Evolutionary conservation across 805 yeast species (phyloP).

Genomic region (Suhomyces faveliae): DNA sequence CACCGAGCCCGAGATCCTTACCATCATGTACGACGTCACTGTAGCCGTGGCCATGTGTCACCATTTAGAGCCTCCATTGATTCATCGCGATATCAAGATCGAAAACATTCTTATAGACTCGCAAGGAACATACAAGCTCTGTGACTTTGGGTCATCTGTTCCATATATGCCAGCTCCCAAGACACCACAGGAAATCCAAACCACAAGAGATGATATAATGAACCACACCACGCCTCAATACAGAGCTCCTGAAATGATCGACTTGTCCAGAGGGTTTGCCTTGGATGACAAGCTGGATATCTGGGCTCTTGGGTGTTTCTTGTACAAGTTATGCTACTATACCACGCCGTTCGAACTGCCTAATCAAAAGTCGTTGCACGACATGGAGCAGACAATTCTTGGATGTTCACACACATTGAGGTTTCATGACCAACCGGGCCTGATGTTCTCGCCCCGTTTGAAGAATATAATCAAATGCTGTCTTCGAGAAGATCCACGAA

Average conservation of each 20-base stretch:
- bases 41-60: conserved; percentile 80
- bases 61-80: conserved; percentile 63
- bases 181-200: conserved; percentile 56
- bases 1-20: conserved; percentile 64
- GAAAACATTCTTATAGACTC: conserved; percentile 72
- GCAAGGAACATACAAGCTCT: conserved; percentile 60
- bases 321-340: conserved; percentile 76
- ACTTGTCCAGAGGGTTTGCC: conserved; percentile 62
- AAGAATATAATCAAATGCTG: conserved; percentile 62
- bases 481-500: conserved; percentile 62
- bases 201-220: conserved; percentile 65
- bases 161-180: conserved; percentile 62
- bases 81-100: conserved; percentile 80
- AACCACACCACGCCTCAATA: conserved; percentile 85
- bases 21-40: conserved; percentile 66
- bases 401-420: conserved; percentile 50
- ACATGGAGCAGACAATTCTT: conserved; percentile 58
- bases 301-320: conserved; percentile 81
- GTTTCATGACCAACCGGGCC: conserved; percentile 46
- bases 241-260: conserved; percentile 83
- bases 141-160: conserved; percentile 83
- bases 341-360: conserved; percentile 77
- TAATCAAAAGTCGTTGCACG: conserved; percentile 33
- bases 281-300: conserved; percentile 81
- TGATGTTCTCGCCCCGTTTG: conserved; percentile 55